Base-by-base conservation (phyloP, 2,329 filamentous ascomycete genomes). In the Ophiostoma himal-ulmi region DNA sequence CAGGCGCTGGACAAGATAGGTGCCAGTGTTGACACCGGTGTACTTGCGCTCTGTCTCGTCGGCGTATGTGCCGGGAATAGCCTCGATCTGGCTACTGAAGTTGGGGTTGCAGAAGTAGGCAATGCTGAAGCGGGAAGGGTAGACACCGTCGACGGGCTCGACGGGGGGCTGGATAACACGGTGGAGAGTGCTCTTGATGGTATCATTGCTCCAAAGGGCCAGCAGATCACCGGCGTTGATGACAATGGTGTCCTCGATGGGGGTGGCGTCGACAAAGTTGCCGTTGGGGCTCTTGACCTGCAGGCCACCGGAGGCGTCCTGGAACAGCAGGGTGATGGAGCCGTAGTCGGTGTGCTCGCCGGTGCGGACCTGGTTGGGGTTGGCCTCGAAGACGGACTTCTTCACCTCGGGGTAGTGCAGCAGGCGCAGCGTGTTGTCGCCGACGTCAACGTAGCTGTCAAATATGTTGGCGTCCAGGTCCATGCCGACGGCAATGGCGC, bases 61-160 rank as follows among this genome's bases (percentile, higher is more conserved):
- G 1, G 79, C 81, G 76, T 87, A 94, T 0, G 93, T 96, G 0
- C 91, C 91, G 0, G 92, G 93, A 64, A 96, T 87, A 1, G 89
- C 91, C 75, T 95, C 91, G 74, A 96, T 96, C 70, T 86, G 81
- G 74, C 84, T 86, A 72, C 91, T 86, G 77, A 88, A 90, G 77
- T 96, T 93, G 10, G 93, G 92, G 75, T 96, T 94, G 82, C 93
- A 96, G 78, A 96, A 96, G 81, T 96, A 96, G 3, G 85, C 87
- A 65, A 97, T 90, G 75, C 91, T 94, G 77, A 97, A 97, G 54
- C 91, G 84, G 0, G 92, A 84, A 1, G 93, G 92, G 78, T 96
- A 90, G 54, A 82, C 80, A 20, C 83, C 84, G 8, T 80, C 81
- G 3, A 81, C 82, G 44, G 72, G 57, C n/a, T 22, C 14, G 20